phyloP scores from a whole-genome alignment of 139 green algal genomes.

The Raphidocelis subcapitata region DNA sequence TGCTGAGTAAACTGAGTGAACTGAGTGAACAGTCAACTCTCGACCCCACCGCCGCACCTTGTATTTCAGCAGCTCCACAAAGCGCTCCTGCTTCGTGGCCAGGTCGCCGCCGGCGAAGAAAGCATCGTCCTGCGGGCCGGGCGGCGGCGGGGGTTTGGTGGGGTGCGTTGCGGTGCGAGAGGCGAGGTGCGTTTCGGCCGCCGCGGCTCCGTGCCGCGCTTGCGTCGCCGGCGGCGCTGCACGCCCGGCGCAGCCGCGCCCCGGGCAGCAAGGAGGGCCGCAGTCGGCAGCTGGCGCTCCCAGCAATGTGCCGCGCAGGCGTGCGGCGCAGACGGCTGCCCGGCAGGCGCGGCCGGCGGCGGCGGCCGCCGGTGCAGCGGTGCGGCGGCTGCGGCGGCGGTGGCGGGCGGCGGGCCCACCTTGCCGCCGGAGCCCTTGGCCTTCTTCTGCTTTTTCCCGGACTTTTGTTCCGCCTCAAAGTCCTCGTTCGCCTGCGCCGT shows the following conservation, averaged over 20 bases:
- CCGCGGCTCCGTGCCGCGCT: neutral
- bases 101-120: constrained; percentile 41
- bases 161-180: neutral
- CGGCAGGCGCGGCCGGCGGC: neutral
- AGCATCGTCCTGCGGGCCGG: constrained; percentile 28
- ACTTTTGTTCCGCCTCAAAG: constrained; percentile 56
- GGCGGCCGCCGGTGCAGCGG: neutral
- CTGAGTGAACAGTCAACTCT: neutral
- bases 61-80: constrained; percentile 82
- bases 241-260: neutral
- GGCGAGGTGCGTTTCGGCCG: neutral
- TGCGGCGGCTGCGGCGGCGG: neutral
- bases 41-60: constrained; percentile 49
- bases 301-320: too few species aligned
- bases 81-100: constrained; percentile 58
- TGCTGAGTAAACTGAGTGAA: neutral
- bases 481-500: constrained; percentile 54
- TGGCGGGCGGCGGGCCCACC: neutral
- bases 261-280: neutral
- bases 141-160: neutral
- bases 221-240: neutral
- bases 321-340: neutral
- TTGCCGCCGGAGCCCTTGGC: neutral
- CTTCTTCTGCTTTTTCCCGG: constrained; percentile 25
- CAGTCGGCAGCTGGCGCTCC: constrained; percentile 10